Evolutionary conservation across 2,329 filamentous ascomycete species (phyloP).

Genomic region (Pyrenochaeta sp.): DNA sequence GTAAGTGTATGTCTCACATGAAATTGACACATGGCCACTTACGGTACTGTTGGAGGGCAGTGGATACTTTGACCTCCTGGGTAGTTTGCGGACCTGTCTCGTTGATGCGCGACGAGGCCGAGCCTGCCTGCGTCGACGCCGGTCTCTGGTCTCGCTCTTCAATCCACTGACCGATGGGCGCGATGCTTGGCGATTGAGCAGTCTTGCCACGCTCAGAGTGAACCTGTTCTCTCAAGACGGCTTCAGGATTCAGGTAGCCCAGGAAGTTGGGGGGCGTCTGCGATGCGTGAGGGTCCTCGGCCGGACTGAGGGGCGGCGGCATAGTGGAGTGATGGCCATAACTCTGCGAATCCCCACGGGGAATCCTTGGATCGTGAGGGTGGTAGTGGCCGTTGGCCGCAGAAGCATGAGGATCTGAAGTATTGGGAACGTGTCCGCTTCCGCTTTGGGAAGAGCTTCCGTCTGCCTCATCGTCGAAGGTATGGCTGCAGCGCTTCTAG

Average conservation of each 20-base stretch:
- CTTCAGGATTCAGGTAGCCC: slow-evolving; percentile 58
- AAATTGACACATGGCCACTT: neutral
- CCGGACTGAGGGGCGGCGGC: slow-evolving; percentile 44
- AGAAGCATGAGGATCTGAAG: slow-evolving; percentile 39
- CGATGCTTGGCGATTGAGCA: slow-evolving; percentile 38
- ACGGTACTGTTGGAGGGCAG: slow-evolving; percentile 45
- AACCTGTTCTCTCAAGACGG: slow-evolving; percentile 55
- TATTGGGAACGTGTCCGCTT: slow-evolving; percentile 43
- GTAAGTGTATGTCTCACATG: neutral
- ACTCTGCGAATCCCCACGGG: slow-evolving; percentile 30
- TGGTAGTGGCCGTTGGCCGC: slow-evolving; percentile 29
- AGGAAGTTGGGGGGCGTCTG: slow-evolving; percentile 54
- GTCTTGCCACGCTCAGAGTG: slow-evolving; percentile 44
- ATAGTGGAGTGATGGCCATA: slow-evolving; percentile 41
- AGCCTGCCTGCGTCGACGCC: slow-evolving; percentile 31
- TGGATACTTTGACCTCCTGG: slow-evolving; percentile 43
- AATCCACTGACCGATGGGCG: slow-evolving; percentile 48
- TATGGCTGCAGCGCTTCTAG: slow-evolving; percentile 55
- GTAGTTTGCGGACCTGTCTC: slow-evolving; percentile 43
- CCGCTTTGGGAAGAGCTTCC: slow-evolving; percentile 51
- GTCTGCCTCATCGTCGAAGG: slow-evolving; percentile 49
- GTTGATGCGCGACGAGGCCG: slow-evolving; percentile 33
- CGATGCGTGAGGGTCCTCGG: slow-evolving; percentile 36
- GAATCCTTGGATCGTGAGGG: slow-evolving; percentile 35
- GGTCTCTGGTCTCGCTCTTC: slow-evolving; percentile 40